These are phyloP conservation scores for Stephania yunnanensis DNA, from an alignment of 164 flowering plant genomes.

Conservation along the genomic window DNA sequence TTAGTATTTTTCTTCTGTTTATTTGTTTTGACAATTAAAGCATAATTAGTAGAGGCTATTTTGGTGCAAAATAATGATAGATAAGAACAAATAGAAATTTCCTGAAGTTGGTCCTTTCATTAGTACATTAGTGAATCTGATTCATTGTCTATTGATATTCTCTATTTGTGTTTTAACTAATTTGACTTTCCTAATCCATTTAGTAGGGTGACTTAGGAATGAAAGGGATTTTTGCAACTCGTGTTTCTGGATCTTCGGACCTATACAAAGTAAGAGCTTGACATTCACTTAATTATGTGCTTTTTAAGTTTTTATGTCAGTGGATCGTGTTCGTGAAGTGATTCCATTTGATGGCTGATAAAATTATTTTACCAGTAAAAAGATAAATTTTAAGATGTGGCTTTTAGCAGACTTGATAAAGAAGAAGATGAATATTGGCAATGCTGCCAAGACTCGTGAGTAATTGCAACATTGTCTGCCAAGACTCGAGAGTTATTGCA, in stretches of 20 bases:
- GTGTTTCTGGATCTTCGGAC: conserved; percentile 90
- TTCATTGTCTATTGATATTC: not conserved
- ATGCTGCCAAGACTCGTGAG: not conserved
- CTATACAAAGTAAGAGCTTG: conserved; percentile 55
- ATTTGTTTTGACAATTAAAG: not conserved
- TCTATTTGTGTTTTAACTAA: conserved; percentile 1
- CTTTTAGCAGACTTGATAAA: not conserved
- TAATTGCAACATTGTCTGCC: not conserved
- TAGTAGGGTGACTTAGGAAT: conserved; percentile 78
- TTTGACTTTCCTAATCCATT: not conserved
- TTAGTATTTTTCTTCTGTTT: not conserved
- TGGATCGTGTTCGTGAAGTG: not conserved
- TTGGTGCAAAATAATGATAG: too few species aligned
- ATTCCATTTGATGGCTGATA: not conserved
- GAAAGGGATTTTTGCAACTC: conserved; percentile 89
- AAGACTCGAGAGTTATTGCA: not conserved
- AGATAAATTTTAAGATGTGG: not conserved
- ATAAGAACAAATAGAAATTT: not conserved
- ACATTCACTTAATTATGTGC: not conserved
- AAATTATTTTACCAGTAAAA: not conserved
- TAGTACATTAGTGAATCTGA: not conserved
- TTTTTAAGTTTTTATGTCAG: not conserved
- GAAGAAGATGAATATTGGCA: not conserved
- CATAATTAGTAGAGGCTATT: not conserved
- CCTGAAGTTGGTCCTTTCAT: not conserved